phyloP scores from a whole-genome alignment of 805 yeast genomes.

The Sugiyamaella mastotermitis region DNA sequence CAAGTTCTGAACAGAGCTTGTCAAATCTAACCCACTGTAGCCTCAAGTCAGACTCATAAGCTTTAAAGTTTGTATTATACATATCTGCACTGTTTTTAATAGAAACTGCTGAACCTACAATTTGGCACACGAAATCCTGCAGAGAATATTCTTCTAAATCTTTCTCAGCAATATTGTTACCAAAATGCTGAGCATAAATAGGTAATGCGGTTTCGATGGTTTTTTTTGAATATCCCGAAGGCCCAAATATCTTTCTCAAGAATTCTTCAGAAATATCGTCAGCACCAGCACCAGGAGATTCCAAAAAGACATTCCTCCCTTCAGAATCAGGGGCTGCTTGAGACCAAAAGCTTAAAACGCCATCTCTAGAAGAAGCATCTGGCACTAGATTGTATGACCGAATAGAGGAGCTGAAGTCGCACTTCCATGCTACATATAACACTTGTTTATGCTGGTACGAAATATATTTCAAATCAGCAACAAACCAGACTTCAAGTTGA shows the following conservation, averaged over 20 bases:
- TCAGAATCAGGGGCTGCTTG: too few species aligned
- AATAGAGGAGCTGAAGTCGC: constrained; percentile 50
- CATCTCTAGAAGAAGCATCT: background rate
- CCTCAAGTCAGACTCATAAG: constrained; percentile 34
- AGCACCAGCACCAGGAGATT: too few species aligned
- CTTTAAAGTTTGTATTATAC: constrained; percentile 25
- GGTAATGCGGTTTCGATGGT: constrained; percentile 49
- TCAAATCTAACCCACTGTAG: constrained; percentile 66
- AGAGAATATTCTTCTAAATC: constrained; percentile 26
- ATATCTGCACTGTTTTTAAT: constrained; percentile 8
- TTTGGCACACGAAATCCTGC: constrained; percentile 30
- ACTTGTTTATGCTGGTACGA: constrained; percentile 22
- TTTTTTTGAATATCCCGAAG: constrained; percentile 42
- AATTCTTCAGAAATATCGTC: constrained; percentile 25
- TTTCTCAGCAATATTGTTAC: constrained; percentile 14
- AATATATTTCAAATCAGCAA: constrained; percentile 40
- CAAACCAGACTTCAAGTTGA: constrained; percentile 39
- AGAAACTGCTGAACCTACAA: constrained; percentile 30
- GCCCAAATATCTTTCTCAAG: constrained; percentile 41
- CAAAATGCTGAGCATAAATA: constrained; percentile 43
- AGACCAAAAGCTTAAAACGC: too few species aligned
- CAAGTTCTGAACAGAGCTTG: constrained; percentile 65
- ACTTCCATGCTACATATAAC: constrained; percentile 53
- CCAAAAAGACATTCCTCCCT: too few species aligned
- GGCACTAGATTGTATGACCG: constrained; percentile 19